Evolutionary conservation across 495 filamentous ascomycete species (phyloP), one percentile per base, ranked within the genome.

Genomic region (Thermochaetoides thermophila): DNA sequence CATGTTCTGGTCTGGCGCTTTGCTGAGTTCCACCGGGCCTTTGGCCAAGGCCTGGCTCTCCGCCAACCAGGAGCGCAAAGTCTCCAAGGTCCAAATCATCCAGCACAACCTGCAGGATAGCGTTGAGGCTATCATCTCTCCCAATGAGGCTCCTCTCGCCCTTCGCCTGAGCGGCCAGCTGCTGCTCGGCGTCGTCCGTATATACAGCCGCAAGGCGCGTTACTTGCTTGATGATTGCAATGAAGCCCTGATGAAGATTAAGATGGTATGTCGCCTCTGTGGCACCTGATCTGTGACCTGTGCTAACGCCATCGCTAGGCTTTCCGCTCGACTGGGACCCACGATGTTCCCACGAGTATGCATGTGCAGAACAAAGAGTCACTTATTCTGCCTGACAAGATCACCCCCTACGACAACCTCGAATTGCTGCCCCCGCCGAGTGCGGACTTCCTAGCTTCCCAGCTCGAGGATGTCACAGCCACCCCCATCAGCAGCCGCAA

Each of bases 1-100:
- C 53, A 97, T 97, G 89, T 97, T 97, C 64, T 97, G 93, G 60
- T 94, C 89, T 15, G 87, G 93, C 64, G 84, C 84, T 29, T 73
- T 97, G 36, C 74, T 97, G 40, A 86, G 84, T 34, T 89, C 91
- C 74, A 93, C 84, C 31, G 89, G 91, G 68, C 85, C 89, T 46
- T 56, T 97, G 68, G 91, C 89, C 53, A 82, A 86, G 49, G 89
- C 94, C 59, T 96, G 89, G 89, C 73, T 96, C 39, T 93, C 87
- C 17, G 84, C 86, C 61, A 96, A 96, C 60, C 61, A 94, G 45
- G 87, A 96, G 71, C 84, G 84, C 68, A 96, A 94, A 57, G 73
- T 97, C 26, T 84, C 85, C 38, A 97, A 96, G 57, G 82, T 78
- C 34, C 82, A 95, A 46, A 84, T 96, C 38, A 53, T 96, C 38